Percentiles rank a stretch among this genome's conserved stretches.
These are phyloP conservation scores for Chaetomium sp. DNA, from an alignment of 2,329 filamentous ascomycete genomes.

Conservation along the genomic window DNA sequence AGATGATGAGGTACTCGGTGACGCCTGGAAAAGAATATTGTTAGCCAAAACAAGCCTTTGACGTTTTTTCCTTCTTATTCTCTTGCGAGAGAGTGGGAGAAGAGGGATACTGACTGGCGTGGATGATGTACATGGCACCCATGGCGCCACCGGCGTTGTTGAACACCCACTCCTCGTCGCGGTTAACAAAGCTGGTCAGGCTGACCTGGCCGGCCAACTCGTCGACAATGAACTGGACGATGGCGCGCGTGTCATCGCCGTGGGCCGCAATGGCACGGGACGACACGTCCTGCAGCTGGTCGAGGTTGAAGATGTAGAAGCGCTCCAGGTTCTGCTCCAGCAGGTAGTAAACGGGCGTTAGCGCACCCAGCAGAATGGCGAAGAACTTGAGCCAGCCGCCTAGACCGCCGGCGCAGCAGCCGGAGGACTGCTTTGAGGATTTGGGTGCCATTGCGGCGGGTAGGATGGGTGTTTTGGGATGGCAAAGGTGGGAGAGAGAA, in stretches of 20 bases:
- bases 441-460: slow-evolving; percentile 19
- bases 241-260: slow-evolving; percentile 65
- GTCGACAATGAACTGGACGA: slow-evolving; percentile 63
- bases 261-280: slow-evolving; percentile 59
- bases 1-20: slow-evolving; percentile 87
- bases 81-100: neutral
- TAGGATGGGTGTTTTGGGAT: neutral
- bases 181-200: slow-evolving; percentile 52
- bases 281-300: slow-evolving; percentile 62
- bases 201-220: slow-evolving; percentile 55
- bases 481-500: neutral
- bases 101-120: slow-evolving; percentile 59
- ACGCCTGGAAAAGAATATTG: slow-evolving; percentile 42
- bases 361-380: slow-evolving; percentile 47
- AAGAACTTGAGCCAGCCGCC: slow-evolving; percentile 38
- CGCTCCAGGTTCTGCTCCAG: slow-evolving; percentile 52
- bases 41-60: neutral
- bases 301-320: slow-evolving; percentile 71
- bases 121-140: slow-evolving; percentile 86
- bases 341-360: slow-evolving; percentile 48
- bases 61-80: neutral
- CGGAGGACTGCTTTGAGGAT: slow-evolving; percentile 12
- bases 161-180: slow-evolving; percentile 78
- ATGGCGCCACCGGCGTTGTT: slow-evolving; percentile 90
- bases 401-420: slow-evolving; percentile 8